Evolutionary conservation across 2,329 filamentous ascomycete genomes (phyloP).

Genomic region (Nigrospora oryzae): DNA sequence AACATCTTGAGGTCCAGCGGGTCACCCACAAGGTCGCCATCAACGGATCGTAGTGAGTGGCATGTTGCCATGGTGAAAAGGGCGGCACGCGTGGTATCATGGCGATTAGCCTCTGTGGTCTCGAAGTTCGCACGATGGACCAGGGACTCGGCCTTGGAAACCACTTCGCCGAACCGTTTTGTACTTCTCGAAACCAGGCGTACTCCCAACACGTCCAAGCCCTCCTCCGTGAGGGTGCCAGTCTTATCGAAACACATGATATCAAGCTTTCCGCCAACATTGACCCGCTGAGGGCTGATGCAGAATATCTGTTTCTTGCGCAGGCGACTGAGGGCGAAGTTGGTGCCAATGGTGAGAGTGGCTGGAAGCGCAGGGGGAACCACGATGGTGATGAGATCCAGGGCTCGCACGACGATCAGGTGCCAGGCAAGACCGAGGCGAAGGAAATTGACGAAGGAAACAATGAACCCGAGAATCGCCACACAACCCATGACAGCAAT

Average conservation of each 20-base stretch:
- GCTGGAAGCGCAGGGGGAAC: slow-evolving; percentile 92
- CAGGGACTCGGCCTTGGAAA: slow-evolving; percentile 55
- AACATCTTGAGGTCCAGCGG: slow-evolving; percentile 98
- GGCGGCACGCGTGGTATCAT: slow-evolving; percentile 45
- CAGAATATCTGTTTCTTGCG: slow-evolving; percentile 92
- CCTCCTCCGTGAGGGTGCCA: slow-evolving; percentile 94
- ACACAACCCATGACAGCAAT: slow-evolving; percentile 93
- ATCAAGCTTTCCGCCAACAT: slow-evolving; percentile 91
- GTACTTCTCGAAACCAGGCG: slow-evolving; percentile 61
- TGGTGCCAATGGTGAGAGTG: slow-evolving; percentile 92
- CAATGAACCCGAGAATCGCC: slow-evolving; percentile 78
- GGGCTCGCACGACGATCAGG: slow-evolving; percentile 80
- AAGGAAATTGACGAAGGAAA: slow-evolving; percentile 89
- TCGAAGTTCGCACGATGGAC: slow-evolving; percentile 32
- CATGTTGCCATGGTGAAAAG: slow-evolving; percentile 96
- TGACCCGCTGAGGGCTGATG: slow-evolving; percentile 94
- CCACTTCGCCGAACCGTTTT: slow-evolving; percentile 64
- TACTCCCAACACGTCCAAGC: slow-evolving; percentile 84
- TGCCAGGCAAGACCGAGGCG: slow-evolving; percentile 78
- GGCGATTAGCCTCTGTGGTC: slow-evolving; percentile 18
- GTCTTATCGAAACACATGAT: slow-evolving; percentile 98
- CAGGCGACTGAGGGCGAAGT: slow-evolving; percentile 80
- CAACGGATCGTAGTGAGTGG: slow-evolving; percentile 80
- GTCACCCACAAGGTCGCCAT: slow-evolving; percentile 84
- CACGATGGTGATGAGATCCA: slow-evolving; percentile 95